Conservation (phyloP, 306 rosid species). For the Sesbania bispinosa region DNA sequence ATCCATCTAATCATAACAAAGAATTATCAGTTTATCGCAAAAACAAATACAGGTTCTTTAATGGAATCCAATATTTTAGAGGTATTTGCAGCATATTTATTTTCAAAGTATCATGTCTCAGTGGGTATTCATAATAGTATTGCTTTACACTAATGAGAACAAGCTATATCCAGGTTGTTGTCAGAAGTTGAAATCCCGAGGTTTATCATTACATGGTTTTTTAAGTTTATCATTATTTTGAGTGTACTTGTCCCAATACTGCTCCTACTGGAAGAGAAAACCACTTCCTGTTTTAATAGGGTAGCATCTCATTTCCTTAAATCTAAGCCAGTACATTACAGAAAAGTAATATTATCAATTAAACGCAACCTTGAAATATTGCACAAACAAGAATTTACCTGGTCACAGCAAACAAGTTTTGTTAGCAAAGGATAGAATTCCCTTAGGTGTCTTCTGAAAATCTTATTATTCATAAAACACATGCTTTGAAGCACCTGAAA, state of each 20-base stretch:
- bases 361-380: slow-evolving; percentile 3
- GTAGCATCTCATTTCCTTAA: not conserved
- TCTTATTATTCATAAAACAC: slow-evolving; percentile 82
- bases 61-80: not conserved
- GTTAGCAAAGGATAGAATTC: slow-evolving; percentile 95
- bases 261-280: not conserved
- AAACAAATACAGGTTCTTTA: not conserved
- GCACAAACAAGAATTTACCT: slow-evolving; percentile 54
- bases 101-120: not conserved
- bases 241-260: not conserved
- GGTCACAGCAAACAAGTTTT: slow-evolving; percentile 93
- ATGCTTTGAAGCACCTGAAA: slow-evolving; percentile 88
- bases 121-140: not conserved
- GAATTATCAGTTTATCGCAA: slow-evolving; percentile 23
- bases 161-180: not conserved
- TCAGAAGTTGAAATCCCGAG: not conserved
- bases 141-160: not conserved
- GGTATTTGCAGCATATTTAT: not conserved
- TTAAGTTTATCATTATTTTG: not conserved
- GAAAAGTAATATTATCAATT: no score
- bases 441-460: slow-evolving; percentile 87
- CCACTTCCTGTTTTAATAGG: not conserved
- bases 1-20: slow-evolving; percentile 73
- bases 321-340: no score
- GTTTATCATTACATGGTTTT: not conserved